Conservation (phyloP, 495 filamentous ascomycete species). For the Xylaria bambusicola region DNA sequence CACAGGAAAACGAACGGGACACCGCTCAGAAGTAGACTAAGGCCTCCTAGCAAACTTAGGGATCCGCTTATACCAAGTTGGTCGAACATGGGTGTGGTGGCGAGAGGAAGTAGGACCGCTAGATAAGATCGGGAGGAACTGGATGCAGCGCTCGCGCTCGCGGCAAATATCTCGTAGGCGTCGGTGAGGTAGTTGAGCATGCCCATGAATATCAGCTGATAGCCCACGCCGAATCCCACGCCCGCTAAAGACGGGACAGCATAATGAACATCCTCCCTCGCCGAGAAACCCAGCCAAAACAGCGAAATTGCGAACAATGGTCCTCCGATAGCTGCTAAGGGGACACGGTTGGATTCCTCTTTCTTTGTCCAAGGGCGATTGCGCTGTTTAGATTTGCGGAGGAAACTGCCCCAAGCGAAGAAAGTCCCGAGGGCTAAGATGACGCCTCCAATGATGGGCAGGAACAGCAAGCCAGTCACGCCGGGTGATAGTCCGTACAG, state of each 20-base stretch:
- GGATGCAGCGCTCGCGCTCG: conserved; percentile 67
- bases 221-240: conserved; percentile 69
- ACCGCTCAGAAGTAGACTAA: conserved; percentile 40
- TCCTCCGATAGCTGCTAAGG: conserved; percentile 66
- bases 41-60: conserved; percentile 40
- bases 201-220: conserved; percentile 62
- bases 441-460: conserved; percentile 49
- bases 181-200: conserved; percentile 74
- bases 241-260: conserved; percentile 66
- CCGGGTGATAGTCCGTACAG: conserved; percentile 49
- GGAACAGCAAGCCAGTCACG: conserved; percentile 47
- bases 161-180: conserved; percentile 73
- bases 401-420: conserved; percentile 48
- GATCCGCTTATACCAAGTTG: conserved; percentile 39
- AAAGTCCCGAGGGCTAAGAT: conserved; percentile 51
- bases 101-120: conserved; percentile 61
- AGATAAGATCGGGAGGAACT: conserved; percentile 61
- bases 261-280: conserved; percentile 57
- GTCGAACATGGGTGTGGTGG: conserved; percentile 42
- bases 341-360: conserved; percentile 66
- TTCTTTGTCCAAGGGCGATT: conserved; percentile 37
- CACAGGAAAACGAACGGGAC: conserved; percentile 46
- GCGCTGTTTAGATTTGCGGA: conserved; percentile 25
- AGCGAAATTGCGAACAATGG: conserved; percentile 61
- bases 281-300: conserved; percentile 77